These are phyloP conservation scores for Lunasporangiospora selenospora DNA, from an alignment of 192 early-diverging fungal genomes.

Conservation along the genomic window DNA sequence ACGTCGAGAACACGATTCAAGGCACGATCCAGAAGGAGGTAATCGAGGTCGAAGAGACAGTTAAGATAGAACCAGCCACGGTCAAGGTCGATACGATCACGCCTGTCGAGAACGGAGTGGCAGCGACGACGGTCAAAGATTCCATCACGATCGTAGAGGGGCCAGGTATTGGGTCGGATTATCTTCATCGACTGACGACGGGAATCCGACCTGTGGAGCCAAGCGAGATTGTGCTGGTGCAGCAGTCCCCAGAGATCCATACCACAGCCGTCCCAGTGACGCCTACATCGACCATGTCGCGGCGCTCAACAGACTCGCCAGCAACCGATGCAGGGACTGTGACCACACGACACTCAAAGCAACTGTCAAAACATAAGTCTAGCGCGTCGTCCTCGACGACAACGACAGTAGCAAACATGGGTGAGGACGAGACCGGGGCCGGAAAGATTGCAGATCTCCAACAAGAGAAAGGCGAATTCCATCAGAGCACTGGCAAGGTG, in stretches of 20 bases:
- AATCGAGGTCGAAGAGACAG: slow-evolving; percentile 12
- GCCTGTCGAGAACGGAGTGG: slow-evolving; percentile 8
- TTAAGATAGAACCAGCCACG: slow-evolving; percentile 12
- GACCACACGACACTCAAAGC: too few relatives aligned
- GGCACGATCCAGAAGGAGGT: slow-evolving; percentile 15
- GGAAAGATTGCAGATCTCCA: too few relatives aligned
- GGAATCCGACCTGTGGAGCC: slow-evolving; percentile 18
- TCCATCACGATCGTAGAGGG: slow-evolving; percentile 17
- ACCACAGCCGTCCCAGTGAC: too few relatives aligned
- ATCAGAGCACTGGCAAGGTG: slow-evolving; percentile 8
- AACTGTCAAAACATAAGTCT: too few relatives aligned
- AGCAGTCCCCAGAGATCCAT: slow-evolving; percentile 10
- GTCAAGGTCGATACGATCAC: neutral
- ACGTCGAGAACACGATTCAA: slow-evolving; percentile 8
- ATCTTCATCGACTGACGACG: slow-evolving; percentile 26
- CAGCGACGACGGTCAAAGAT: slow-evolving; percentile 17
- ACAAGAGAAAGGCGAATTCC: too few relatives aligned
- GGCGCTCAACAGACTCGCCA: too few relatives aligned
- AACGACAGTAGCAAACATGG: neutral
- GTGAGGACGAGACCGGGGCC: too few relatives aligned
- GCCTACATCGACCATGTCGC: too few relatives aligned
- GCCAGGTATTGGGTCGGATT: slow-evolving; percentile 16
- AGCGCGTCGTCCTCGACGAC: neutral
- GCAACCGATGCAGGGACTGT: too few relatives aligned
- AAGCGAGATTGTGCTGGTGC: slow-evolving; percentile 29